phyloP scores from a whole-genome alignment of 2,329 filamentous ascomycete genomes.

The Diaporthe vexans region DNA sequence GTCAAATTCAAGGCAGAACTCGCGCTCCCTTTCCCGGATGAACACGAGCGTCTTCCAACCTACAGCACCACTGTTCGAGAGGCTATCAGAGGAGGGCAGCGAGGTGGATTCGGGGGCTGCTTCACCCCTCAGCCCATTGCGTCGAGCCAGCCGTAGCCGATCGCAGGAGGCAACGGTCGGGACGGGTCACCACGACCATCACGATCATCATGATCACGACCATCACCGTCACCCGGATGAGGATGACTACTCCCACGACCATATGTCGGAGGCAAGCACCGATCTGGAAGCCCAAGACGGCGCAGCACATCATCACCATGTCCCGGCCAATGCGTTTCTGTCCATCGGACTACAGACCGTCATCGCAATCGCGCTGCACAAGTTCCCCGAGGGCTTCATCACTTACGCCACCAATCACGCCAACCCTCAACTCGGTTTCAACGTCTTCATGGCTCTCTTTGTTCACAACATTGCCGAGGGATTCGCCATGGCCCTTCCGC shows the following conservation, averaged over 20 bases:
- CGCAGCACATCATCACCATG: constrained; percentile 85
- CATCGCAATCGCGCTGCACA: constrained; percentile 94
- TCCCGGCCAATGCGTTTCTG: constrained; percentile 92
- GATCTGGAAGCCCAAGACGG: constrained; percentile 61
- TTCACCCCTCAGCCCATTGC: constrained; percentile 35
- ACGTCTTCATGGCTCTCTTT: constrained; percentile 94
- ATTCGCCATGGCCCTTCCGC: constrained; percentile 91
- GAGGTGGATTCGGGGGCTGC: constrained; percentile 36
- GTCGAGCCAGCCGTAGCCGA: constrained; percentile 15
- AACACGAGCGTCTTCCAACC: constrained; percentile 46
- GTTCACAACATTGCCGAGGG: constrained; percentile 99
- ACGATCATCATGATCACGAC: constrained; percentile 34
- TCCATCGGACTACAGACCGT: constrained; percentile 97
- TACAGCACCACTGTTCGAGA: constrained; percentile 55
- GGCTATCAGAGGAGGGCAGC: constrained; percentile 47
- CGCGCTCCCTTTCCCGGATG: constrained; percentile 50
- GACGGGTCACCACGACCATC: not conserved
- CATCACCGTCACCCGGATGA: constrained; percentile 42
- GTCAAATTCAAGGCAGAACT: constrained; percentile 51
- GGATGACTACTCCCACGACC: constrained; percentile 44
- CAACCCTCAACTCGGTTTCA: constrained; percentile 88
- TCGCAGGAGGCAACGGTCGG: constrained; percentile 23
- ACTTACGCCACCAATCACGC: constrained; percentile 98
- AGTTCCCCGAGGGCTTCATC: constrained; percentile 89
- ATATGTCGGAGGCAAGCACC: constrained; percentile 49